Evolutionary conservation across 2,329 filamentous ascomycete species (phyloP).

Genomic region (Colletotrichum liaoningense): DNA sequence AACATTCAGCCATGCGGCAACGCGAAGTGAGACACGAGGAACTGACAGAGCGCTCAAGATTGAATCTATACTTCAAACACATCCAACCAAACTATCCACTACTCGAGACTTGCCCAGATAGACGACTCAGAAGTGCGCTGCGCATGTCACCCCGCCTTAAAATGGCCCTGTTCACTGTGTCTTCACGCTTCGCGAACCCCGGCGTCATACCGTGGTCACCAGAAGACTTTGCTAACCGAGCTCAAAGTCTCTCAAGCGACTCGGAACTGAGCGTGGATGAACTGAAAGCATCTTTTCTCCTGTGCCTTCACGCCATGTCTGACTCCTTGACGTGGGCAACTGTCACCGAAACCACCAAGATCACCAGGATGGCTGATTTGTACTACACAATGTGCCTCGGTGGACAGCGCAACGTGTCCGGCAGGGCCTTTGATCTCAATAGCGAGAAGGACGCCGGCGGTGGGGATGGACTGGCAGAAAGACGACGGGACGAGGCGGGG

Average conservation of each 20-base stretch:
- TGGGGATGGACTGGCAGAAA: neutral
- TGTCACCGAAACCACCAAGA: neutral
- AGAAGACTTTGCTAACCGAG: neutral
- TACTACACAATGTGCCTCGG: neutral
- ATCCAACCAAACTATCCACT: neutral
- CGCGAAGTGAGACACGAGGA: neutral
- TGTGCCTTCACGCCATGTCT: neutral
- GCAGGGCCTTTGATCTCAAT: neutral
- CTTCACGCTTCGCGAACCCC: neutral
- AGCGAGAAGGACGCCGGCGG: neutral
- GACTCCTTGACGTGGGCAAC: neutral
- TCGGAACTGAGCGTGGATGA: neutral
- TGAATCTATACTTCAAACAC: neutral
- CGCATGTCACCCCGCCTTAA: neutral
- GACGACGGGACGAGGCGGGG: too few species aligned
- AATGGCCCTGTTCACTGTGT: neutral
- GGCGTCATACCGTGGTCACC: neutral
- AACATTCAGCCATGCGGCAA: neutral
- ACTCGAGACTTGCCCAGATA: neutral
- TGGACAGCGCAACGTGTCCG: neutral
- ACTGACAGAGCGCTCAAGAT: neutral
- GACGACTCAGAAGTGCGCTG: neutral
- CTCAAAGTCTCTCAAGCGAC: neutral
- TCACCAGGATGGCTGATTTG: neutral
- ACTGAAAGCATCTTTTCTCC: neutral